These are phyloP conservation scores for Alternaria panax DNA, from an alignment of 2,329 filamentous ascomycete genomes.

Conservation along the genomic window DNA sequence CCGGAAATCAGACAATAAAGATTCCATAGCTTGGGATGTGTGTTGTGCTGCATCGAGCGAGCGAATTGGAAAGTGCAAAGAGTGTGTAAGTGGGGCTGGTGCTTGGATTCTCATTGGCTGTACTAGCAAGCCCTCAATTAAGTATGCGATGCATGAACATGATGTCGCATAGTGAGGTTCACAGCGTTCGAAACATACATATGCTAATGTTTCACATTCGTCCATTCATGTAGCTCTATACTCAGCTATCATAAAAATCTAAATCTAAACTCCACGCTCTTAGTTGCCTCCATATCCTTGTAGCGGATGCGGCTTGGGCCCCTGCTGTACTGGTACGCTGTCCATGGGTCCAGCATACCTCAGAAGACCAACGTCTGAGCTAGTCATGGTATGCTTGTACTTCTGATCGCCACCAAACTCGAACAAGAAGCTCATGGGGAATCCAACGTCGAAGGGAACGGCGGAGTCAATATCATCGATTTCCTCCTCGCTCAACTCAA, in stretches of 20 bases:
- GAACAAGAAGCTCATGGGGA: constrained; percentile 59
- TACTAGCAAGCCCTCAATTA: neutral
- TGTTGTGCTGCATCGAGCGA: constrained; percentile 1
- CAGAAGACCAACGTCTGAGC: constrained; percentile 38
- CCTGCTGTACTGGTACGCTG: constrained; percentile 28
- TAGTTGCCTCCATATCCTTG: constrained; percentile 22
- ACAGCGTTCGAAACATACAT: neutral
- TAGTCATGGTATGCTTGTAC: constrained; percentile 41
- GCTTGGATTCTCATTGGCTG: constrained; percentile 8
- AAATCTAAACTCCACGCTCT: neutral
- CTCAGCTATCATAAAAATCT: neutral
- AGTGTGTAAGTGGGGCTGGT: constrained; percentile 8
- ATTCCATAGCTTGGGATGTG: constrained; percentile 7
- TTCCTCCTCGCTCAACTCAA: constrained; percentile 61
- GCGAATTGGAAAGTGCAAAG: constrained; percentile 14
- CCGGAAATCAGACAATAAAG: constrained; percentile 14
- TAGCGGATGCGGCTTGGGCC: constrained; percentile 40
- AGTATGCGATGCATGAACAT: neutral
- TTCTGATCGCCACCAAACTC: constrained; percentile 33
- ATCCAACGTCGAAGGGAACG: constrained; percentile 62
- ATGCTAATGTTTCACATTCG: neutral
- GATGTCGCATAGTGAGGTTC: neutral
- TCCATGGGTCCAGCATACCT: constrained; percentile 40
- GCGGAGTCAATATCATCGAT: constrained; percentile 63
- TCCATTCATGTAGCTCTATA: neutral